Percentiles rank a stretch among this genome's conserved stretches.
Conservation (phyloP, 805 yeast genomes). For the Metschnikowia drakensbergensis region DNA sequence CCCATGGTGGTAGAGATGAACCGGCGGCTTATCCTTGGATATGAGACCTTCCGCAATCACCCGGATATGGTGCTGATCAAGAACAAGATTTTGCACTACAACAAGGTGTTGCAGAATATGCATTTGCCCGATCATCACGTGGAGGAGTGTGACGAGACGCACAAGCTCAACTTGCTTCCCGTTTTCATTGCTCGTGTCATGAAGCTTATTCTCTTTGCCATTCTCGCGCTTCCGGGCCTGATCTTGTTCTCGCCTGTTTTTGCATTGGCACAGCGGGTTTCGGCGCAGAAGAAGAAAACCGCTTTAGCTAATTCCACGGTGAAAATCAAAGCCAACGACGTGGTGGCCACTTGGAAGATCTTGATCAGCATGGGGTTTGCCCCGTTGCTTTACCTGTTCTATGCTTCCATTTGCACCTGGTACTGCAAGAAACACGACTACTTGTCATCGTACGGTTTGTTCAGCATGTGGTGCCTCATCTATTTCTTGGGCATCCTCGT, state of each 20-base stretch:
- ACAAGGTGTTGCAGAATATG: constrained; percentile 49
- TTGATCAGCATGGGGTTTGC: constrained; percentile 85
- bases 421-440: constrained; percentile 15
- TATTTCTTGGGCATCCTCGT: constrained; percentile 67
- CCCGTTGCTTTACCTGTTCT: constrained; percentile 77
- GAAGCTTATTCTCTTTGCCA: constrained; percentile 52
- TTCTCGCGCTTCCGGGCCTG: constrained; percentile 83
- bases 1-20: constrained; percentile 88
- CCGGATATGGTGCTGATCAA: constrained; percentile 62
- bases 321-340: constrained; percentile 88
- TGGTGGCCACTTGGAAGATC: constrained; percentile 96
- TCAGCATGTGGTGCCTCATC: constrained; percentile 43
- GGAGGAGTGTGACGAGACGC: constrained; percentile 48
- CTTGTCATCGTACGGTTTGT: constrained; percentile 14
- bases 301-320: constrained; percentile 88
- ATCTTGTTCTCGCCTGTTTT: constrained; percentile 86
- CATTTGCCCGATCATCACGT: constrained; percentile 59
- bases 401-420: constrained; percentile 62
- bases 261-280: constrained; percentile 67
- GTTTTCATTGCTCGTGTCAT: constrained; percentile 55
- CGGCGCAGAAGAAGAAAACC: constrained; percentile 64
- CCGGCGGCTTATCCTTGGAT: constrained; percentile 80
- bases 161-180: constrained; percentile 46
- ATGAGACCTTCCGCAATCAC: constrained; percentile 65
- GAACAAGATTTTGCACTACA: constrained; percentile 64